Conservation (phyloP, 495 filamentous ascomycete genomes). For the Daldinia vernicosa region DNA sequence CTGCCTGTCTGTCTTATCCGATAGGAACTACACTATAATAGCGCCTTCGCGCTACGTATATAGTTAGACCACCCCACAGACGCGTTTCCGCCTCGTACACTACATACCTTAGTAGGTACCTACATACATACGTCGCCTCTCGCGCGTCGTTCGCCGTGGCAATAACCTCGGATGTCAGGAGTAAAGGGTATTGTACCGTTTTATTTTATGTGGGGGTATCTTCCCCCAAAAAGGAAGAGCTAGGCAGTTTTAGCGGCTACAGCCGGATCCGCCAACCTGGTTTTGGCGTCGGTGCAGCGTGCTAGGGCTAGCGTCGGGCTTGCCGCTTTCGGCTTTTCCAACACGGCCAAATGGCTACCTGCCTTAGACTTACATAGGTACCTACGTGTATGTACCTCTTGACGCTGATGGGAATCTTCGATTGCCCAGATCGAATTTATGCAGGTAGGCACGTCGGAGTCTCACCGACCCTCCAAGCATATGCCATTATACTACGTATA, state of each 20-base stretch:
- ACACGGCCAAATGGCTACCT: not conserved
- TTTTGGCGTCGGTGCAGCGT: constrained; percentile 1
- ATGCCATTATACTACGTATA: constrained; percentile 14
- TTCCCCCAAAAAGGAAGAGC: not conserved
- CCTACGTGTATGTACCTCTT: not conserved
- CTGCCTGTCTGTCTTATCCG: no score
- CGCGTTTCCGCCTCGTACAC: not conserved
- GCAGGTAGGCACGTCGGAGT: constrained; percentile 4
- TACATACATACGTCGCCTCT: no score
- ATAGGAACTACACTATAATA: no score
- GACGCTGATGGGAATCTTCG: no score
- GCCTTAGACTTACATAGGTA: not conserved
- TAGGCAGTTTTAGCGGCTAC: constrained; percentile 28
- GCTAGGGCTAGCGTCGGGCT: constrained; percentile 20
- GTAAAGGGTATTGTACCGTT: not conserved
- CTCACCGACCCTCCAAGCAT: constrained; percentile 2
- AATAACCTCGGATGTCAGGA: not conserved
- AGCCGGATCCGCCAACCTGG: constrained; percentile 33
- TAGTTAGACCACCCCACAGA: not conserved
- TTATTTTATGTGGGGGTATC: not conserved
- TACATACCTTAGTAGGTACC: not conserved
- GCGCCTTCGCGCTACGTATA: not conserved
- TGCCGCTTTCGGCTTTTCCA: constrained; percentile 11
- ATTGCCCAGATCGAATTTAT: no score
- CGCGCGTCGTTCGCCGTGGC: not conserved